These are phyloP conservation scores for Kwoniella pini DNA, from an alignment of 768 basidiomycete genomes.

Conservation along the genomic window DNA sequence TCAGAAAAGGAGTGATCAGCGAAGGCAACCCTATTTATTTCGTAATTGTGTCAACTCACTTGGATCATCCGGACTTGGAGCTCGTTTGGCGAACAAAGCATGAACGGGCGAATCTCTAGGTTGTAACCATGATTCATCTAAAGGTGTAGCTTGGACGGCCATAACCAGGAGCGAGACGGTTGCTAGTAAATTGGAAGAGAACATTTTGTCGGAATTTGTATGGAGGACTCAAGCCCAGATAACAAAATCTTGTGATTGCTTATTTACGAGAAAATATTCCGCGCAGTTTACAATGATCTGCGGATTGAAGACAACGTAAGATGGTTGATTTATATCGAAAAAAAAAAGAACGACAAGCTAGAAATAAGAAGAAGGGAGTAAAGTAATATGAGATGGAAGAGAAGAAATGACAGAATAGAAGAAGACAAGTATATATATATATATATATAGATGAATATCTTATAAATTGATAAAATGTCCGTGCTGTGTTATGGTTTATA, in stretches of 20 bases:
- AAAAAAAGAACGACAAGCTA: neutral
- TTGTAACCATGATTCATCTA: slow-evolving; percentile 29
- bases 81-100: slow-evolving; percentile 23
- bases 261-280: neutral
- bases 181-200: neutral
- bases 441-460: slow-evolving; percentile 1
- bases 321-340: neutral
- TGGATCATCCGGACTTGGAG: slow-evolving; percentile 21
- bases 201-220: neutral
- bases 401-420: neutral
- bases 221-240: neutral
- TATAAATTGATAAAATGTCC: neutral
- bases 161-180: slow-evolving; percentile 6
- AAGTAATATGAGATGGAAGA: too few relatives aligned
- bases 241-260: neutral
- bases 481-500: slow-evolving; percentile 10
- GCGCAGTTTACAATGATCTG: neutral
- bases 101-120: slow-evolving; percentile 25
- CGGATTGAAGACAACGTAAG: neutral
- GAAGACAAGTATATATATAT: neutral
- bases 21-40: too few relatives aligned
- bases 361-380: neutral
- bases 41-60: slow-evolving; percentile 21
- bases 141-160: slow-evolving; percentile 5
- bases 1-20: neutral